Evolutionary conservation across 164 flowering plant species (phyloP).

Genomic region (Berberis thunbergii): DNA sequence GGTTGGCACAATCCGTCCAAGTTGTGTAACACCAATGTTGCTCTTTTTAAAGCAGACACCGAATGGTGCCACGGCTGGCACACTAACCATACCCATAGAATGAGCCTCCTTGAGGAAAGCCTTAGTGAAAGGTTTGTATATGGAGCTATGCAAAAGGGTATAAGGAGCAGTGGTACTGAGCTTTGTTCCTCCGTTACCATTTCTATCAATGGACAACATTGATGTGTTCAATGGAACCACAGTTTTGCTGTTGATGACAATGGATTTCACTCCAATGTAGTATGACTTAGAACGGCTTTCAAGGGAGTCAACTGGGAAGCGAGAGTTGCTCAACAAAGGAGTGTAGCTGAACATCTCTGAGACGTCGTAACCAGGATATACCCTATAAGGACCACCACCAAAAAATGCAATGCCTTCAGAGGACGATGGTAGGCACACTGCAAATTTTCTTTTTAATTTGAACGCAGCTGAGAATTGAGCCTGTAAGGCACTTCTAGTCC

Average conservation of each 20-base stretch:
- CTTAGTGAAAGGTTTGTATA: conserved; percentile 24
- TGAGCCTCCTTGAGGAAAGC: conserved; percentile 19
- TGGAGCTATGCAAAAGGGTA: conserved; percentile 21
- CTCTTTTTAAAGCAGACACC: conserved; percentile 22
- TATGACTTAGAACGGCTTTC: conserved; percentile 13
- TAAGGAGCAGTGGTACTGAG: conserved; percentile 19
- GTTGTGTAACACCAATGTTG: conserved; percentile 15
- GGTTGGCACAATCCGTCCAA: conserved; percentile 30
- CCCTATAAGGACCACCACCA: conserved; percentile 23
- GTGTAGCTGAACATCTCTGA: conserved; percentile 11
- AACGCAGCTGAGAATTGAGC: conserved; percentile 21
- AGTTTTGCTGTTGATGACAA: conserved; percentile 15
- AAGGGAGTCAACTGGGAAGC: not conserved
- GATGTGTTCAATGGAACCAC: conserved; percentile 18
- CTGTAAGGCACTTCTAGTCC: conserved; percentile 13
- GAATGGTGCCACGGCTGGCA: conserved; percentile 25
- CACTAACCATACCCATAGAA: conserved; percentile 11
- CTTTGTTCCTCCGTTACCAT: conserved; percentile 20
- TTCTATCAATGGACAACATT: conserved; percentile 10
- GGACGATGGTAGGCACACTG: conserved; percentile 9
- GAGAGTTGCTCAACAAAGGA: conserved; percentile 12
- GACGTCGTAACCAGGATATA: conserved; percentile 16
- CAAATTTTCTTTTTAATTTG: conserved; percentile 23
- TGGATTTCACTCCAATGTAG: conserved; percentile 30
- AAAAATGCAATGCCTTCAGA: conserved; percentile 10